Evolutionary conservation across 1,284 basidiomycete genomes (phyloP).

Genomic region (Naganishia cerealis): DNA sequence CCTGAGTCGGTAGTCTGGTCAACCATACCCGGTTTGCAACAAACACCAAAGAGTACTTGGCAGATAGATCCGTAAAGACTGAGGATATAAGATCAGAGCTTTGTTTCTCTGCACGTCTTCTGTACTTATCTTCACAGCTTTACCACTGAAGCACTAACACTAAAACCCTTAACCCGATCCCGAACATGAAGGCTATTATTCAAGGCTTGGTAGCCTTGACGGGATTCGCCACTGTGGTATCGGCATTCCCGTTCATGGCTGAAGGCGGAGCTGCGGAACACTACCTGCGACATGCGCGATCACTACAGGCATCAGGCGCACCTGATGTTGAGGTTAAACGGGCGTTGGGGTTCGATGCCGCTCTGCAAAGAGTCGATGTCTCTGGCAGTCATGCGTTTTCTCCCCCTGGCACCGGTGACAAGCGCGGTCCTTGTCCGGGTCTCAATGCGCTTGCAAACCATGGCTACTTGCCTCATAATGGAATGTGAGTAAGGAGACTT

Average conservation of each 20-base stretch:
- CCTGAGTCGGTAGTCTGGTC: not conserved
- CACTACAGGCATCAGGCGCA: slow-evolving; percentile 7
- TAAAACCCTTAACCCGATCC: not conserved
- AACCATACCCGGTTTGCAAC: not conserved
- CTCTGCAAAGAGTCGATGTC: slow-evolving; percentile 13
- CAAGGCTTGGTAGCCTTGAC: slow-evolving; percentile 6
- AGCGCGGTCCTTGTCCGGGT: slow-evolving; percentile 25
- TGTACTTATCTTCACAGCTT: not conserved
- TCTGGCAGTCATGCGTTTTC: slow-evolving; percentile 17
- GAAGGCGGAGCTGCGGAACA: slow-evolving; percentile 19
- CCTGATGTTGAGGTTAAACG: slow-evolving; percentile 21
- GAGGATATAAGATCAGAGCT: not conserved
- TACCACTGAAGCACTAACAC: too few relatives aligned
- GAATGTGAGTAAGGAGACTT: not conserved
- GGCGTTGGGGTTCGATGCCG: slow-evolving; percentile 25
- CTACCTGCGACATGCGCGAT: slow-evolving; percentile 21
- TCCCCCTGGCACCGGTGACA: slow-evolving; percentile 19
- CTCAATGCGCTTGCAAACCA: slow-evolving; percentile 30
- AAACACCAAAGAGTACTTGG: not conserved
- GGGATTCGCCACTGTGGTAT: not conserved
- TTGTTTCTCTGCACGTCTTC: not conserved
- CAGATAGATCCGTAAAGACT: not conserved
- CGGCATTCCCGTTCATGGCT: slow-evolving; percentile 28
- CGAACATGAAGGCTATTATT: slow-evolving; percentile 13
- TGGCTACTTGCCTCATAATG: slow-evolving; percentile 18